Base-by-base conservation (phyloP, 1,139 yeast genomes). In the Kodamaea alishanica region DNA sequence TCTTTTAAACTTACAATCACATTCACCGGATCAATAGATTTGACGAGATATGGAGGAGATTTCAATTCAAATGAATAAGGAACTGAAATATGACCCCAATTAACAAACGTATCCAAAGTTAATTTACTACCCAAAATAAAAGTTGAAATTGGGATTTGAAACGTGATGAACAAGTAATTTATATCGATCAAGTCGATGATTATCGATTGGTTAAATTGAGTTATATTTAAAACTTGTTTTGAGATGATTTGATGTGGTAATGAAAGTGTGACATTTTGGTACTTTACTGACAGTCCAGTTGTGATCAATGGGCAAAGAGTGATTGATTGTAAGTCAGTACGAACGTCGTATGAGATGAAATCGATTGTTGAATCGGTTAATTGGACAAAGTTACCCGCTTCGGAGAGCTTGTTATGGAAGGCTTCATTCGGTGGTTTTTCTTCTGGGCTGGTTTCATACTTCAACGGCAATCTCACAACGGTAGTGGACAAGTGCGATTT, bases 61-160 rank as follows among this genome's bases (percentile, higher is more conserved):
- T 89, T 73, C 31, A 83, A 65, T 43, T 84, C 88, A 54, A 87
- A 85, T 9, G 88, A 79, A 54, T 82, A 84, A 1, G 95, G 95
- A 27, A 77, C 76, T 3, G 85, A 73, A 28, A 79, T 75, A 44
- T 68, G 70, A 37, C 84, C 81, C 90, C 90, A 84, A 30, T 69
- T 56, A 42, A 42, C 51, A 43, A 70, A 66, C 24, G 55, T 54
- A 31, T 55, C 58, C 35, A 70, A 50, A 2, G 51, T 41, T 38
- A 70, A 59, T 1, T 46, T 45, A 20, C 48, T 40, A 9, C 50
- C 49, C 8, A 47, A 42, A 4, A 66, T 43, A 41, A 69, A 69
- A 41, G 65, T 67, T n/a, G 58, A 48, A 12, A 66, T 45, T 12
- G 51, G 50, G 10, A 71, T 42, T 24, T 55, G 50, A 24, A 70